These are phyloP conservation scores for Alternaria angustiovoidea DNA, from an alignment of 2,329 filamentous ascomycete species.

Conservation along the genomic window DNA sequence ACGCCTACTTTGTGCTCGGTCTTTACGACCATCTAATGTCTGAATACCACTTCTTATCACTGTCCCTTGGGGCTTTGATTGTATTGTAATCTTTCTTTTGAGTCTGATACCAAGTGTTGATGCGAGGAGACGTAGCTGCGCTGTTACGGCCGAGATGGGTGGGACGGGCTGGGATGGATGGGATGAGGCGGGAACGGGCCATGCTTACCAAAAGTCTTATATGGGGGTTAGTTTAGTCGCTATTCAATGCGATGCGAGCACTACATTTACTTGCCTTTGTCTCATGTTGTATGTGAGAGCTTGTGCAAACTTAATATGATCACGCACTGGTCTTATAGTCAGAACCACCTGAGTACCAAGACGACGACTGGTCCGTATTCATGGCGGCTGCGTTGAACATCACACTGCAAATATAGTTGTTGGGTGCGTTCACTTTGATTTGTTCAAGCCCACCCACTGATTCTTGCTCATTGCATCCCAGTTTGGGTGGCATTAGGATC, in stretches of 20 bases:
- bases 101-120: slow-evolving; percentile 34
- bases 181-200: slow-evolving; percentile 6
- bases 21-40: slow-evolving; percentile 46
- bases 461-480: neutral
- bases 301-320: neutral
- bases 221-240: neutral
- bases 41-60: slow-evolving; percentile 39
- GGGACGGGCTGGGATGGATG: slow-evolving; percentile 4
- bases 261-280: neutral
- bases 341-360: neutral
- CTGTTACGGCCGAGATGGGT: slow-evolving; percentile 5
- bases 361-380: neutral
- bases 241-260: slow-evolving; percentile 13
- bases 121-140: slow-evolving; percentile 7
- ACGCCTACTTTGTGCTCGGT: slow-evolving; percentile 36
- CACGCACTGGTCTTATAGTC: neutral
- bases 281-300: neutral
- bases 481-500: neutral
- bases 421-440: neutral
- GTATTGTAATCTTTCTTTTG: slow-evolving; percentile 38
- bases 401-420: neutral
- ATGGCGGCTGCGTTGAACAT: neutral
- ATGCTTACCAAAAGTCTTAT: slow-evolving; percentile 26
- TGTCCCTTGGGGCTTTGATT: slow-evolving; percentile 16
- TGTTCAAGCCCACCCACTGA: neutral